A percentile compares a stretch with the other conserved stretches of the same genome.
Evolutionary conservation across 2,329 filamentous ascomycete genomes (phyloP).

Genomic region (Fusarium anthophilum): DNA sequence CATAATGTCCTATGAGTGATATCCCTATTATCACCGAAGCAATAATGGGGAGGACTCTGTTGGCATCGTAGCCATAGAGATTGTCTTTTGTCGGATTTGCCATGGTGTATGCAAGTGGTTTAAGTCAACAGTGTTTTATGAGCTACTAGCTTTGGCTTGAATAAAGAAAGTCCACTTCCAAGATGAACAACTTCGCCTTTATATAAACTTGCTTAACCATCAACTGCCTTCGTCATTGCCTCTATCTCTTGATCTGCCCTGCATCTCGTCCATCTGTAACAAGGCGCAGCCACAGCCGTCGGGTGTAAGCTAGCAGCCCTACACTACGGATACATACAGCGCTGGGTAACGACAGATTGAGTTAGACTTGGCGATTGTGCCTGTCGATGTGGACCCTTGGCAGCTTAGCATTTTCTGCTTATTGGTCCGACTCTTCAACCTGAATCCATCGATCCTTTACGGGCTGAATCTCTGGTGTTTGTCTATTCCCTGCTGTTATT

Average conservation of each 20-base stretch:
- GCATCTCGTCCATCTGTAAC: background rate
- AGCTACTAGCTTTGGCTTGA: background rate
- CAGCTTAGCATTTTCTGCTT: background rate
- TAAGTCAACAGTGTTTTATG: background rate
- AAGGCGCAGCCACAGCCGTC: conserved; percentile 22
- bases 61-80: conserved; percentile 40
- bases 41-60: conserved; percentile 35
- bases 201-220: background rate
- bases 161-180: background rate
- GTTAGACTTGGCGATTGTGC: conserved; percentile 13
- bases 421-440: background rate
- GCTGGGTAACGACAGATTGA: conserved; percentile 22
- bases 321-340: background rate
- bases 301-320: conserved; percentile 15
- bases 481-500: background rate
- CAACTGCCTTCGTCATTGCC: background rate
- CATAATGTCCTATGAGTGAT: conserved; percentile 23
- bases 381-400: background rate
- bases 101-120: background rate
- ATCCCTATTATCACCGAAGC: conserved; percentile 30
- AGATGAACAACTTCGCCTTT: background rate
- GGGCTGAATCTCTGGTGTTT: background rate
- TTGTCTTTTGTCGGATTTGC: conserved; percentile 32
- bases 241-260: background rate
- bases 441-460: background rate